Evolutionary conservation across 73 alveolate genomes (phyloP), one percentile per base, ranked within the genome.

Genomic region (Stentor coeruleus): DNA sequence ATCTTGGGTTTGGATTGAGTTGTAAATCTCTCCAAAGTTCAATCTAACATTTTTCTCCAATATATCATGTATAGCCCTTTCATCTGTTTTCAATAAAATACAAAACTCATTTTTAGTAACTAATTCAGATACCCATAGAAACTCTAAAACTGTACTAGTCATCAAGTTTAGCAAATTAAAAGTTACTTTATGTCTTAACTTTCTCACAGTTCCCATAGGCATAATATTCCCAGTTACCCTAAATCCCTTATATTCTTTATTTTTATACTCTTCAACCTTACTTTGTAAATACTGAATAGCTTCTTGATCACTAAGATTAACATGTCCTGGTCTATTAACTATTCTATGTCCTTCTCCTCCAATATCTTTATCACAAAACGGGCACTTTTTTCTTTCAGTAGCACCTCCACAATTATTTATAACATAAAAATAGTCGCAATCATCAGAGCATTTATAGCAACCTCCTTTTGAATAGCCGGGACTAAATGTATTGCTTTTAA

Each of bases 281-380:
- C 2, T 31, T 75, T 75, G 35, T n/a, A 75, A 20, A 38, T n/a
- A 75, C 0, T 75, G 35, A 1, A 33, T 15, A 1, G 83, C 83
- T 75, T 75, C 74, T 36, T 35, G 14, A 38, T 75, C 83, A 36
- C 80, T n/a, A 20, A 75, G 2, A 2, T 75, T 82, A 20, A 33
- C 72, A 82, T 82, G 88, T 59, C 88, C 88, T 20, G 38, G 49
- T 33, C 88, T 82, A 37, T 82, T 3, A 6, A 73, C 81, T 28
- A 38, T 35, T 28, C 15, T 59, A 82, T 82, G 87, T 2, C 42
- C 26, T 3, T 0, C 30, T 35, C 88, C 88, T 82, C 88, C 88
- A 1, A 82, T 73, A 3, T 36, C 26, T 74, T 14, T n/a, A 0
- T 6, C 39, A 33, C 88, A 82, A 36, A 20, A 74, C 31, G 59